phyloP scores from a whole-genome alignment of 192 early-diverging fungal genomes.

The Umbelopsis sp. region DNA sequence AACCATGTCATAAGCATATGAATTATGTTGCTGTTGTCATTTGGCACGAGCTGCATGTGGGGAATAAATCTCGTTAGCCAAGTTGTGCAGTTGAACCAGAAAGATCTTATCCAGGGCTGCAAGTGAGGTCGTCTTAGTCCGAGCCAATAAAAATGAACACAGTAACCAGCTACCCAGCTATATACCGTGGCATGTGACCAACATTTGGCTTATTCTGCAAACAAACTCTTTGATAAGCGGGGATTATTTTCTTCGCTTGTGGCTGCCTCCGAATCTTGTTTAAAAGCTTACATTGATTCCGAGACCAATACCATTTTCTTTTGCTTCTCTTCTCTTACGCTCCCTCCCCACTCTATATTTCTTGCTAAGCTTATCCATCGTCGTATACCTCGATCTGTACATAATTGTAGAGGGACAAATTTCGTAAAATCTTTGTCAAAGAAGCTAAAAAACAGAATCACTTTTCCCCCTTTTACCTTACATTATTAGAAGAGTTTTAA shows the following conservation, averaged over 20 bases:
- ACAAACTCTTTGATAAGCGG: slow-evolving; percentile 14
- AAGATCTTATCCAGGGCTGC: too few species aligned
- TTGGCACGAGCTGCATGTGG: neutral
- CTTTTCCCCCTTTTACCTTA: neutral
- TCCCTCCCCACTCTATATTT: slow-evolving; percentile 18
- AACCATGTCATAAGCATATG: neutral
- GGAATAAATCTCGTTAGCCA: too few species aligned
- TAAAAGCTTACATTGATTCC: too few species aligned
- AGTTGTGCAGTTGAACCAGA: too few species aligned
- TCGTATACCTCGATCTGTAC: slow-evolving; percentile 21
- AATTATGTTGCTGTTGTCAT: neutral
- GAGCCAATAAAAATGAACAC: too few species aligned
- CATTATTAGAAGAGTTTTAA: neutral
- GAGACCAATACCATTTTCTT: too few species aligned
- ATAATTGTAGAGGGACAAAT: slow-evolving; percentile 10
- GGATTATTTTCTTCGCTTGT: neutral
- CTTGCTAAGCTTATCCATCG: neutral
- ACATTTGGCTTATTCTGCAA: neutral
- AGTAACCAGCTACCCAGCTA: too few species aligned
- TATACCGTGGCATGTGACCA: slow-evolving; percentile 6
- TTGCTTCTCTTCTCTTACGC: neutral
- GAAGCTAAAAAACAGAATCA: neutral
- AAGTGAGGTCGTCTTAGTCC: too few species aligned
- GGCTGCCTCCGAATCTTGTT: neutral
- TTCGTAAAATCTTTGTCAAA: neutral